phyloP scores from a whole-genome alignment of 768 basidiomycete species.

The Lactarius pseudohatsudake region DNA sequence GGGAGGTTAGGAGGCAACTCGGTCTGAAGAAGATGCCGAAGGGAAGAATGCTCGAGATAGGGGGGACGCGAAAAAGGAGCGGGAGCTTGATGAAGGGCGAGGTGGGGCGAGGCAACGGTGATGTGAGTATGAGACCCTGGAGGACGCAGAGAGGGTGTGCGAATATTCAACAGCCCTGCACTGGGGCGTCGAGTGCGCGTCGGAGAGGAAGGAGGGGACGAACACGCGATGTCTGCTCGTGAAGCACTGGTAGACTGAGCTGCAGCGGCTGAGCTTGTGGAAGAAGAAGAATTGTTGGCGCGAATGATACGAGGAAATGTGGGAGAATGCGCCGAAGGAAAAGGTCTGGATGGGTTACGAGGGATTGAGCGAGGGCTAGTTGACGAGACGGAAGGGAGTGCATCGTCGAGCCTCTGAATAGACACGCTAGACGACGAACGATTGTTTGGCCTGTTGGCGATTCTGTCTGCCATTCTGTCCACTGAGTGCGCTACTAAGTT shows the following conservation, averaged over 20 bases:
- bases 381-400: conserved; percentile 52
- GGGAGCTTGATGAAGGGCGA: conserved; percentile 35
- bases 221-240: conserved; percentile 44
- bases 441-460: conserved; percentile 49
- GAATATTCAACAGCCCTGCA: conserved; percentile 33
- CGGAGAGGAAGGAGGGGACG: conserved; percentile 45
- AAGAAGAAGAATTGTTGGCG: conserved; percentile 43
- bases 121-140: conserved; percentile 33
- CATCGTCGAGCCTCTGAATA: conserved; percentile 63
- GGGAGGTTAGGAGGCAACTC: conserved; percentile 45
- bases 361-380: conserved; percentile 53
- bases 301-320: conserved; percentile 73
- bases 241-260: conserved; percentile 28
- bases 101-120: conserved; percentile 33
- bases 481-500: neutral
- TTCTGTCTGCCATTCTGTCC: conserved; percentile 8
- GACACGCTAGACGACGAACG: conserved; percentile 65
- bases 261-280: conserved; percentile 27
- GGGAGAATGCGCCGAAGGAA: conserved; percentile 43
- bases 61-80: conserved; percentile 61
- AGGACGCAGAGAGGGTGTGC: conserved; percentile 19
- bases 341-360: conserved; percentile 41
- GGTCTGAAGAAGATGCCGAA: conserved; percentile 68
- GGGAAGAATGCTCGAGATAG: conserved; percentile 74
- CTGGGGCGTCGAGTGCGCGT: conserved; percentile 50